Conservation (phyloP, 495 filamentous ascomycete species). For the Penicillium herquei region DNA sequence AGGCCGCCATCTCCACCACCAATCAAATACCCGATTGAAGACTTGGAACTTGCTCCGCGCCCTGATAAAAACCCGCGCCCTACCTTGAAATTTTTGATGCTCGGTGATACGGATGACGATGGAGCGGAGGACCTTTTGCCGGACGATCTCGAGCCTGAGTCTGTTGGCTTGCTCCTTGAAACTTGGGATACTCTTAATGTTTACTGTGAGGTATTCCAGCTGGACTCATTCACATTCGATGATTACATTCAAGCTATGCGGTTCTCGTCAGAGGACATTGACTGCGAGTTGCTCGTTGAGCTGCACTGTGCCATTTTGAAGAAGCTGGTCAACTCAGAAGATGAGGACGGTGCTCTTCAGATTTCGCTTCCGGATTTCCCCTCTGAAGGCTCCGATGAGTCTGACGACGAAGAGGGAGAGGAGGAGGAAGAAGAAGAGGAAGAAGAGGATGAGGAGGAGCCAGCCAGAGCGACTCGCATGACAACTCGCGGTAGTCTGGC, state of each 20-base stretch:
- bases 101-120: conserved; percentile 47
- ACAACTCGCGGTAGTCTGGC: conserved; percentile 83
- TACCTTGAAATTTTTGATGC: conserved; percentile 70
- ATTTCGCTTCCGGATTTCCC: conserved; percentile 76
- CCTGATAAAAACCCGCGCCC: conserved; percentile 63
- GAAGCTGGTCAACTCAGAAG: conserved; percentile 72
- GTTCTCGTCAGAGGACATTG: conserved; percentile 70
- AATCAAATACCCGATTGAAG: conserved; percentile 93
- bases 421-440: conserved; percentile 27
- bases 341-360: conserved; percentile 71
- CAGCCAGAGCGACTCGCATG: conserved; percentile 61
- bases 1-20: conserved; percentile 69
- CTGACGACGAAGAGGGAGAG: conserved; percentile 46
- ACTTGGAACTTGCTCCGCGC: conserved; percentile 71
- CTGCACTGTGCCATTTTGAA: conserved; percentile 91
- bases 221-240: conserved; percentile 97
- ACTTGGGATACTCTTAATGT: conserved; percentile 97
- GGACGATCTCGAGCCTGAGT: conserved; percentile 73
- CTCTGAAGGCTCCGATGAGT: conserved; percentile 61
- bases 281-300: conserved; percentile 87
- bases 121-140: conserved; percentile 39
- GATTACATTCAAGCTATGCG: conserved; percentile 89
- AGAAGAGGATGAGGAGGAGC: conserved; percentile 33
- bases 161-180: conserved; percentile 77
- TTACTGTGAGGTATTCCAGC: conserved; percentile 85